Evolutionary conservation across 208 protist species (phyloP), one percentile per base, ranked within the genome.

Genomic region (Trypanosoma congolense): DNA sequence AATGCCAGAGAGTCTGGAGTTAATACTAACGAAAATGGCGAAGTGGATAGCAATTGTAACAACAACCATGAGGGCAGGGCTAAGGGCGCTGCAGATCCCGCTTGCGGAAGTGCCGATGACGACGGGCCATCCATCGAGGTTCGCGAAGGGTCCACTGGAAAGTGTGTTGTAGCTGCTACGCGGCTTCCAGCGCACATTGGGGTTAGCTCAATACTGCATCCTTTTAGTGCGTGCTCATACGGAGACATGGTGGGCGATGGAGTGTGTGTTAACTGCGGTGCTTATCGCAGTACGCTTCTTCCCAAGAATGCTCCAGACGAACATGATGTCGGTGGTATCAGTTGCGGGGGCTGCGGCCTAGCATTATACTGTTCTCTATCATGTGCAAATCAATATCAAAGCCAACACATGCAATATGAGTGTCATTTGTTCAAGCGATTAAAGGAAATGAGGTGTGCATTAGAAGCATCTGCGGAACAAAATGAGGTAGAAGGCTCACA

Each of bases 221-320:
- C 83, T 0, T 89, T 92, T 54, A 88, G 80, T 6, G 78, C 88
- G 14, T 75, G 67, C 22, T 43, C 61, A 10, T 94, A 87, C 47
- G 77, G 80, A 35, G 77, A 90, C 28, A 69, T 71, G 2, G 52
- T 28, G 2, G 74, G 72, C 9, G 36, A 24, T 22, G 69, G 70
- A 18, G 67, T 77, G 42, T 93, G 83, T 53, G 63, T 73, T 30
- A 49, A 72, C 46, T 90, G 84, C 62, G 77, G 77, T n/a, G 33
- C 53, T 29, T 43, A 43, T 18, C 10, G 8, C 65, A 14, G n/a
- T n/a, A n/a, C n/a, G n/a, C n/a, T n/a, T n/a, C n/a, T n/a, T n/a
- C n/a, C n/a, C n/a, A n/a, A n/a, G n/a, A n/a, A n/a, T n/a, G n/a
- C n/a, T n/a, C n/a, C n/a, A n/a, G n/a, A n/a, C n/a, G 4, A 29